phyloP scores from a whole-genome alignment of 2,329 filamentous ascomycete genomes.

The Trichoderma atroviride region DNA sequence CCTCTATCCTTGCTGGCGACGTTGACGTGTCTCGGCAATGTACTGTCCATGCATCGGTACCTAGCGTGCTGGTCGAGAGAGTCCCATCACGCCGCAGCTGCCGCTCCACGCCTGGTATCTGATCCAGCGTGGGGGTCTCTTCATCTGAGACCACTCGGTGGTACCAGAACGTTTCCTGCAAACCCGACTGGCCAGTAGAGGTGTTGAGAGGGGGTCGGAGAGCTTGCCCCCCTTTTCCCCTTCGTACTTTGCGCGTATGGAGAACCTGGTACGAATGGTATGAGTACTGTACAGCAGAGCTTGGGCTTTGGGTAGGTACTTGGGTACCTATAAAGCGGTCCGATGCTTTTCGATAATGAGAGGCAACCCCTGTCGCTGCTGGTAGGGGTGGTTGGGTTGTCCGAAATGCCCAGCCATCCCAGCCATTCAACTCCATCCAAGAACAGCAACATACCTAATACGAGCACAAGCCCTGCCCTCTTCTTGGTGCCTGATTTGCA shows the following conservation, averaged over 20 bases:
- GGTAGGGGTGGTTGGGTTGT: neutral
- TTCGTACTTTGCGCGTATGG: constrained; percentile 8
- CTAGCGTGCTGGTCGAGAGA: constrained; percentile 5
- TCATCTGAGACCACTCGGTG: constrained; percentile 20
- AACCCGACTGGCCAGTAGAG: constrained; percentile 26
- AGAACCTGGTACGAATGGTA: neutral
- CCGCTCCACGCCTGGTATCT: constrained; percentile 22
- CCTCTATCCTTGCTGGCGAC: neutral
- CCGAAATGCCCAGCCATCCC: constrained; percentile 7
- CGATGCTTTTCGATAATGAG: neutral
- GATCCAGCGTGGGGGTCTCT: constrained; percentile 25
- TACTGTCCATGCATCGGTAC: constrained; percentile 22
- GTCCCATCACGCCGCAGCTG: constrained; percentile 15
- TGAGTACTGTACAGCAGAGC: neutral
- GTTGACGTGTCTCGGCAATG: constrained; percentile 25
- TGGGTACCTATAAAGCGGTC: neutral
- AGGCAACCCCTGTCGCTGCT: neutral
- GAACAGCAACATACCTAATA: constrained; percentile 24
- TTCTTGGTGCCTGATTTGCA: constrained; percentile 23
- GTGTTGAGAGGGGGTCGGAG: constrained; percentile 10
- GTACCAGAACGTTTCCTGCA: constrained; percentile 22
- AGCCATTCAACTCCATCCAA: constrained; percentile 17
- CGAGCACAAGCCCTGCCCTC: neutral
- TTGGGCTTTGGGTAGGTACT: neutral
- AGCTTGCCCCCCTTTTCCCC: constrained; percentile 1